Base-by-base conservation (phyloP, 805 yeast species). In the Sugiyamaella smithiae region DNA sequence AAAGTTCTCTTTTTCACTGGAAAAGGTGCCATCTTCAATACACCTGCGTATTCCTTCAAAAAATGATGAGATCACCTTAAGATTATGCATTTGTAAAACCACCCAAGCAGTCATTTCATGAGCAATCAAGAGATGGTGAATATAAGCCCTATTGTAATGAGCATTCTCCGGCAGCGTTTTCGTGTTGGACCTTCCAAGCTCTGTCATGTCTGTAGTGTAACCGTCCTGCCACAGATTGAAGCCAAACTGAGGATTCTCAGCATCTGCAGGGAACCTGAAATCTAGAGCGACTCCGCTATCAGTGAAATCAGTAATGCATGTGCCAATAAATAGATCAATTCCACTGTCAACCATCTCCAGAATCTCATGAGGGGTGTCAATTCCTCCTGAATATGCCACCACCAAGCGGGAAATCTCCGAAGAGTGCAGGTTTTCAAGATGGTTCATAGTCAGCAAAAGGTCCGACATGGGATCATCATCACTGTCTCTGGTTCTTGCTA, bases 91-190 rank as follows among this genome's bases (percentile, higher is more conserved):
- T 54, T 70, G 74, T 28, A 72, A 57, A 7, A 70, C 51, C 40
- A 70, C 70, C 61, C 70, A 66, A 1, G 73, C 73, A 20, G 71
- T 62, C 75, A 72, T 72, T 53, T 72, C 76, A 14, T 57, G 56
- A 7, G 74, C 74, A 28, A 64, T 49, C 25, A 72, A 59, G 22
- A 72, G 55, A 50, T 72, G 76, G 40, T 71, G 73, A n/a, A 72
- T 49, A 52, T 72, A 72, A 11, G 74, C 74, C 17, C 67, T 51
- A 48, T 66, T 57, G 43, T 67, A 67, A 42, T 45, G 61, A 40
- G 53, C 58, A 58, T 45, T 28, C 45, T 48, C 47, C 33, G 36
- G 56, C 51, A 17, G 57, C 47, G 8, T 40, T 38, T 24, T 35
- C 6, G 26, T 11, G 16, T 40, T 46, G n/a, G 50, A 45, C 1